These are phyloP conservation scores for Coemansia sp. DNA, from an alignment of 192 early-diverging fungal genomes.

Conservation along the genomic window DNA sequence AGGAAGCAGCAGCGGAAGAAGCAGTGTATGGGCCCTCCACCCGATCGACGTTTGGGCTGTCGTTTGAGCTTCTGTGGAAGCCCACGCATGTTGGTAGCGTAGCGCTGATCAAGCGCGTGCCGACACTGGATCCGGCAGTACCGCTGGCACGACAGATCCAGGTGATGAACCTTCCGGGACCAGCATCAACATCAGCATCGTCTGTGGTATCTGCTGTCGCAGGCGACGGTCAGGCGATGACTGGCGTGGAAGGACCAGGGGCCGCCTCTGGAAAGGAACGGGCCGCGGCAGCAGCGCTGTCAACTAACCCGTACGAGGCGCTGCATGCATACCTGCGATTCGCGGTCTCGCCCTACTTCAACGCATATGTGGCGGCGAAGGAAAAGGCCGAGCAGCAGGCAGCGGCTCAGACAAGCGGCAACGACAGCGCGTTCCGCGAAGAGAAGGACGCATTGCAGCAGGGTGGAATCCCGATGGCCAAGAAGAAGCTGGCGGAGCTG, in stretches of 20 bases:
- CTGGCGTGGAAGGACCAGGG: not conserved
- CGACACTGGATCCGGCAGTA: conserved; percentile 69
- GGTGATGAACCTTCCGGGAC: conserved; percentile 88
- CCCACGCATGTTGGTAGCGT: conserved; percentile 72
- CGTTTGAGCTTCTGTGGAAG: conserved; percentile 74
- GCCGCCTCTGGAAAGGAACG: conserved; percentile 30
- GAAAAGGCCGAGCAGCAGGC: conserved; percentile 55
- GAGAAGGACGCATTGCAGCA: conserved; percentile 60
- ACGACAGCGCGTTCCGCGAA: conserved; percentile 55
- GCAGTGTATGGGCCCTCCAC: conserved; percentile 13
- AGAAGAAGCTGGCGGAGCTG: conserved; percentile 98
- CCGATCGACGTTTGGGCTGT: conserved; percentile 56
- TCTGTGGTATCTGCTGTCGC: not conserved
- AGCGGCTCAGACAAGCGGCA: not conserved
- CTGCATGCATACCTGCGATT: conserved; percentile 90
- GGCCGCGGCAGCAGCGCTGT: conserved; percentile 11
- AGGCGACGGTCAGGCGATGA: not conserved
- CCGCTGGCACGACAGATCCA: conserved; percentile 81
- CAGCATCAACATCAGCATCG: conserved; percentile 24
- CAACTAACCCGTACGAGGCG: conserved; percentile 77
- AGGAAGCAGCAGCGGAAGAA: conserved; percentile 10
- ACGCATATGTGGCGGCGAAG: conserved; percentile 83
- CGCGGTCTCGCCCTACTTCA: conserved; percentile 94
- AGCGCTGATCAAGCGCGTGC: conserved; percentile 74
- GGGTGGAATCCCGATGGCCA: conserved; percentile 86